phyloP scores from a whole-genome alignment of 441 rosid species.

The Croton laevigatus region DNA sequence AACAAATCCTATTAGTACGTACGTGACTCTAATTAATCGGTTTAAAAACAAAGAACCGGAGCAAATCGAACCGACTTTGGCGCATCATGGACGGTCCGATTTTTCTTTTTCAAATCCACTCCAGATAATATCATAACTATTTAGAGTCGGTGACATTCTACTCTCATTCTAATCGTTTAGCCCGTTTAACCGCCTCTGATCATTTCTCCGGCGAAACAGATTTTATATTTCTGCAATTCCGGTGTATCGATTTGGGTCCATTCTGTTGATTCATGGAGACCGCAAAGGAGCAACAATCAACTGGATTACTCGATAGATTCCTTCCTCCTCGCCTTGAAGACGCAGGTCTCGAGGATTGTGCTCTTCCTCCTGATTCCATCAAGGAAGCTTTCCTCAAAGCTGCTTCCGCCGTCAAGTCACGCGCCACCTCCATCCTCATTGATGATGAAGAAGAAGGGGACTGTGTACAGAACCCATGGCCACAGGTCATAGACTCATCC shows the following conservation, averaged over 20 bases:
- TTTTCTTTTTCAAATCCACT: background rate
- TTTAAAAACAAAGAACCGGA: too few relatives aligned
- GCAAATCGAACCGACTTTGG: too few relatives aligned
- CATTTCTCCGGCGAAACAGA: background rate
- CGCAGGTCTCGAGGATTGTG: constrained; percentile 84
- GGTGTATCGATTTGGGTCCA: background rate
- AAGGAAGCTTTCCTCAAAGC: constrained; percentile 79
- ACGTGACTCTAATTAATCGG: too few relatives aligned
- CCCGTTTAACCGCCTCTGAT: background rate
- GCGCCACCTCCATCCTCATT: constrained; percentile 39
- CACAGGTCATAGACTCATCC: constrained; percentile 21
- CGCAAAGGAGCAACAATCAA: constrained; percentile 24
- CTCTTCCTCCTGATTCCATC: constrained; percentile 66
- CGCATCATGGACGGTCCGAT: background rate
- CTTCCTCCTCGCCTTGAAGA: constrained; percentile 74
- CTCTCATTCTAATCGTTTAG: background rate
- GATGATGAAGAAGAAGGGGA: constrained; percentile 31
- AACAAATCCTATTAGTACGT: too few relatives aligned
- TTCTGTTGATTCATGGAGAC: constrained; percentile 37
- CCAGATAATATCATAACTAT: background rate
- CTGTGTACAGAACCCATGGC: constrained; percentile 46
- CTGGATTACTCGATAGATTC: constrained; percentile 40
- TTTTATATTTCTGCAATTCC: background rate
- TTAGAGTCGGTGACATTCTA: background rate
- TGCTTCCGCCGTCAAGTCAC: constrained; percentile 54